Conservation (phyloP, 2,329 filamentous ascomycete genomes). For the Peltaster fructicola region DNA sequence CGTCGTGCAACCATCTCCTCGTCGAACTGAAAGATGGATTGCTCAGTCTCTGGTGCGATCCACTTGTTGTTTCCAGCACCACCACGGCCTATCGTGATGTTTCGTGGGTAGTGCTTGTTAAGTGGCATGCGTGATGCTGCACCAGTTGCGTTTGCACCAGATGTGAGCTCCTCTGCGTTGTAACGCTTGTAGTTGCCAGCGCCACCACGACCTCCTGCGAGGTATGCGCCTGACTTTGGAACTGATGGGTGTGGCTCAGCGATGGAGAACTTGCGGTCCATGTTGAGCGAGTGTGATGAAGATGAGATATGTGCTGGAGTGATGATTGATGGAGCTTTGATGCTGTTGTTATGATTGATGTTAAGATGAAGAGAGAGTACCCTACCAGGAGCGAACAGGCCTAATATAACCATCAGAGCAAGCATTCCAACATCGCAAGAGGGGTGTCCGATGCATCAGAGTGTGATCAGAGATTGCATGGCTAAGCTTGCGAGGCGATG, state of each 20-base stretch:
- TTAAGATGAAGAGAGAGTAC: constrained; percentile 5
- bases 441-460: too few relatives aligned
- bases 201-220: constrained; percentile 39
- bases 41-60: constrained; percentile 30
- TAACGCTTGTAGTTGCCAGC: constrained; percentile 40
- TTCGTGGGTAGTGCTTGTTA: constrained; percentile 31
- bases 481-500: too few relatives aligned
- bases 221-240: constrained; percentile 26
- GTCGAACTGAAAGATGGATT: constrained; percentile 50
- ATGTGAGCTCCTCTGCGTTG: constrained; percentile 36
- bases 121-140: constrained; percentile 34
- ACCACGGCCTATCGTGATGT: constrained; percentile 36
- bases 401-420: constrained; percentile 1
- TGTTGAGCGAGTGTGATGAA: constrained; percentile 7
- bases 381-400: constrained; percentile 1
- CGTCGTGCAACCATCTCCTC: constrained; percentile 43
- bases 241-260: constrained; percentile 45
- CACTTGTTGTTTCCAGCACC: constrained; percentile 39
- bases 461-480: too few relatives aligned
- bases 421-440: too few relatives aligned
- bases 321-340: constrained; percentile 2
- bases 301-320: constrained; percentile 5
- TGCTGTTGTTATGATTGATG: too few relatives aligned
- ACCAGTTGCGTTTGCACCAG: constrained; percentile 25
- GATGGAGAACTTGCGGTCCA: constrained; percentile 32